Evolutionary conservation across 768 basidiomycete genomes (phyloP).

Genomic region (Obba rivulosa): DNA sequence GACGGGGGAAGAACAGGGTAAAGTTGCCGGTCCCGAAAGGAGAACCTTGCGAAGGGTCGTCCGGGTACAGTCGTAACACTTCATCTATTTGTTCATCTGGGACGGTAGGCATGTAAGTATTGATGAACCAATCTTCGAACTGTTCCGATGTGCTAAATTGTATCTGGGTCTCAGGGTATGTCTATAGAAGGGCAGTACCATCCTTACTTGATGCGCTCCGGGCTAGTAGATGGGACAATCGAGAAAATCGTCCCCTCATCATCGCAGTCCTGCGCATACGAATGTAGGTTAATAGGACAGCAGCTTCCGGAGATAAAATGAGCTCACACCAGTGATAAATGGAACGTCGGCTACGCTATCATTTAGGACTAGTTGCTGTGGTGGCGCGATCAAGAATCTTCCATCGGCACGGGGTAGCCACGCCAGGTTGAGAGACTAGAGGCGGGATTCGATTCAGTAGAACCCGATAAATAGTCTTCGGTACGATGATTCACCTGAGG

Average conservation of each 20-base stretch:
- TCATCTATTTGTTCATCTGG: conserved; percentile 5
- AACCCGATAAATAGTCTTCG: no score
- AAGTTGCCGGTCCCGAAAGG: conserved; percentile 44
- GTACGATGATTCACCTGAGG: conserved; percentile 17
- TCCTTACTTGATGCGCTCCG: neutral
- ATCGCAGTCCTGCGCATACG: conserved; percentile 4
- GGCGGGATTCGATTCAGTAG: conserved; percentile 15
- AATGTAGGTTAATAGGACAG: neutral
- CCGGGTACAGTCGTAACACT: conserved; percentile 18
- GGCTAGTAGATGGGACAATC: neutral
- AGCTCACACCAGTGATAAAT: conserved; percentile 13
- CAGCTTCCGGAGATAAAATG: neutral
- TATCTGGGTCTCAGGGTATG: neutral
- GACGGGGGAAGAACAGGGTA: conserved; percentile 41
- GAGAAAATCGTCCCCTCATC: conserved; percentile 22
- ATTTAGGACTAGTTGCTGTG: conserved; percentile 26
- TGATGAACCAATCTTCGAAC: neutral
- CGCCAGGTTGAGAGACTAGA: conserved; percentile 11
- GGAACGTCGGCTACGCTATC: conserved; percentile 24
- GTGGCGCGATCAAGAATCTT: conserved; percentile 15
- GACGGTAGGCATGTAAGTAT: conserved; percentile 12
- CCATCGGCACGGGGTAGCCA: conserved; percentile 25
- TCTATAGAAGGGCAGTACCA: neutral
- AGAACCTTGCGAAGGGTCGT: conserved; percentile 39
- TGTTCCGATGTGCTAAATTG: conserved; percentile 1